These are phyloP conservation scores for Exophiala sp. DNA, from an alignment of 2,329 filamentous ascomycete genomes.

Conservation along the genomic window DNA sequence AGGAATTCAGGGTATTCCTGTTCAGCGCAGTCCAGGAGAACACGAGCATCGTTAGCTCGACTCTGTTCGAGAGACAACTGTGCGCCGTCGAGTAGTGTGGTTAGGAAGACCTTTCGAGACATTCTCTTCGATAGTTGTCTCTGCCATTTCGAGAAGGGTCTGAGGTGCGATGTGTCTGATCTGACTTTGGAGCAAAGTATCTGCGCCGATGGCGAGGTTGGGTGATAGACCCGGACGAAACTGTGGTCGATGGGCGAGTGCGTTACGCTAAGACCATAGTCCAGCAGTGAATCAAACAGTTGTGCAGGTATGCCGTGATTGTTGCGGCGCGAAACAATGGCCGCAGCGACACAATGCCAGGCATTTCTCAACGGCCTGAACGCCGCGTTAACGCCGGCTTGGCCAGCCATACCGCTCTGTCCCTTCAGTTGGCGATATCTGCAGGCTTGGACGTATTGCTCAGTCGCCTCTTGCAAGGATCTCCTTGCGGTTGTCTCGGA, in stretches of 20 bases:
- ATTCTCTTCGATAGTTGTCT: constrained; percentile 7
- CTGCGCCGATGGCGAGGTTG: constrained; percentile 33
- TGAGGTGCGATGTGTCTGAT: constrained; percentile 24
- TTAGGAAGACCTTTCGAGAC: constrained; percentile 33
- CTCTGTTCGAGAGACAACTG: constrained; percentile 36
- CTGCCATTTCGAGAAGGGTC: constrained; percentile 16
- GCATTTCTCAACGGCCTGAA: constrained; percentile 6
- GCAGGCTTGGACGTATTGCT: constrained; percentile 24
- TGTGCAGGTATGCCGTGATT: constrained; percentile 29
- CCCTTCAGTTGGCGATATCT: constrained; percentile 26
- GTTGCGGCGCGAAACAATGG: constrained; percentile 26
- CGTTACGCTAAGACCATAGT: constrained; percentile 3
- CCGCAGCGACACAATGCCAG: constrained; percentile 29
- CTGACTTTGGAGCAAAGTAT: neutral
- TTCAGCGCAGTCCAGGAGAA: constrained; percentile 25
- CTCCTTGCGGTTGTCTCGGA: constrained; percentile 13
- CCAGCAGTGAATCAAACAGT: constrained; percentile 32
- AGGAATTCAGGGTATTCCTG: constrained; percentile 23
- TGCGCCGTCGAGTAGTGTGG: constrained; percentile 38
- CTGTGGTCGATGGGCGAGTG: constrained; percentile 28
- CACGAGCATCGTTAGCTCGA: constrained; percentile 9
- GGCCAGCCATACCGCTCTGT: constrained; percentile 20
- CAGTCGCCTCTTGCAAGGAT: constrained; percentile 20
- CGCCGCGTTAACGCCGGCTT: constrained; percentile 3
- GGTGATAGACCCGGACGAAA: constrained; percentile 38